phyloP scores from a whole-genome alignment of 768 basidiomycete species.

The Lyophyllum atratum region DNA sequence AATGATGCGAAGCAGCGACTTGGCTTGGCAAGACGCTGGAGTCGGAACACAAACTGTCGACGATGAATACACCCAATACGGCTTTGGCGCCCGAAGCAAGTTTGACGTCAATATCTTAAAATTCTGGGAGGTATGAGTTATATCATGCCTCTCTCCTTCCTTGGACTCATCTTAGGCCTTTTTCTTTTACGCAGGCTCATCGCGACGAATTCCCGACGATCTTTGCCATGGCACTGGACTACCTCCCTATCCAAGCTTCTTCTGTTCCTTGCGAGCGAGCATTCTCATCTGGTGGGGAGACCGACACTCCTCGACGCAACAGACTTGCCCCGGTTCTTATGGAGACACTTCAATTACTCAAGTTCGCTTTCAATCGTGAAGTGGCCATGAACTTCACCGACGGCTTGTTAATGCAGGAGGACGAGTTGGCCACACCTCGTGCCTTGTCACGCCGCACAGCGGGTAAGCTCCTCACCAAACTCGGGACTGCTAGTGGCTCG shows the following conservation, averaged over 20 bases:
- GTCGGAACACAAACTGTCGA: not conserved
- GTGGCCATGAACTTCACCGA: not conserved
- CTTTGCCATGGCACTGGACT: not conserved
- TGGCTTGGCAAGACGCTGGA: not conserved
- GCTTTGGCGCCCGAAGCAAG: not conserved
- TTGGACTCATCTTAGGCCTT: not conserved
- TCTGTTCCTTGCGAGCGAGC: not conserved
- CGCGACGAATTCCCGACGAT: not conserved
- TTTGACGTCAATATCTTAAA: not conserved
- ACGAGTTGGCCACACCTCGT: not conserved
- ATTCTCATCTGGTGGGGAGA: not conserved
- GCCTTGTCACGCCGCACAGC: not conserved
- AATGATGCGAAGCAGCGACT: not conserved
- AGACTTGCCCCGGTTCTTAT: not conserved
- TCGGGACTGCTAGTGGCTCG: not conserved
- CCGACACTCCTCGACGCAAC: not conserved
- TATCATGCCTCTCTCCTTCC: not conserved
- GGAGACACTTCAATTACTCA: not conserved
- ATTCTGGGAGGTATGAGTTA: constrained; percentile 9
- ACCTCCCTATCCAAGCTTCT: not conserved
- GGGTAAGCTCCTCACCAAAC: not conserved
- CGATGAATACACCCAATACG: constrained; percentile 6
- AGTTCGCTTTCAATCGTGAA: not conserved
- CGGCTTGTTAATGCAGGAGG: not conserved
- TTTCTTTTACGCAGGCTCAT: not conserved